Evolutionary conservation across 345 rosid genomes (phyloP).

Genomic region (Passiflora organensis): DNA sequence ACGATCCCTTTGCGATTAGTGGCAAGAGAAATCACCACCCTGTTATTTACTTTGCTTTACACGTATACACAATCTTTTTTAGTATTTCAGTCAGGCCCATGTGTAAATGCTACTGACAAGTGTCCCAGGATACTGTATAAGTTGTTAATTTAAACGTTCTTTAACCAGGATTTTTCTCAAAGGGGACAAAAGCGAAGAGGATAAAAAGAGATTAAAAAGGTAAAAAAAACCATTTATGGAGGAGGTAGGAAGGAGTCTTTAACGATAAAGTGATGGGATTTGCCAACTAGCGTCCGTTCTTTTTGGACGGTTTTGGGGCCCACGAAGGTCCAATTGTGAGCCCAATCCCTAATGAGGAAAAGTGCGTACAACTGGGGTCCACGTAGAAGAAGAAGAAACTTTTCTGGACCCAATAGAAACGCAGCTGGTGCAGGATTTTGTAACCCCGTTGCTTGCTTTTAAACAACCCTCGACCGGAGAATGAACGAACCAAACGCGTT

Average conservation of each 20-base stretch:
- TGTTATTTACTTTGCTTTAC: neutral
- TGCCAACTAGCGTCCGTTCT: constrained; percentile 5
- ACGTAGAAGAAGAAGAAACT: neutral
- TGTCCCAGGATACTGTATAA: neutral
- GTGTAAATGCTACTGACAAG: neutral
- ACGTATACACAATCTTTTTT: neutral
- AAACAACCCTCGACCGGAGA: too few relatives aligned
- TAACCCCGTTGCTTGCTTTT: too few relatives aligned
- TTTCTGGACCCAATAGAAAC: constrained; percentile 14
- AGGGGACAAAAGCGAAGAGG: constrained; percentile 1
- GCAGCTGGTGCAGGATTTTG: constrained; percentile 22
- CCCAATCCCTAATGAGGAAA: neutral
- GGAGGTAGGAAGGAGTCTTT: neutral
- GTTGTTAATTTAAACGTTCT: too few relatives aligned
- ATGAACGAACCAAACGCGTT: too few relatives aligned
- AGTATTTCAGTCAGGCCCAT: neutral
- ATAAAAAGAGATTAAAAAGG: constrained; percentile 12
- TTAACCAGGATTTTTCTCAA: neutral
- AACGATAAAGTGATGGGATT: constrained; percentile 3
- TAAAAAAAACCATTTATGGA: neutral
- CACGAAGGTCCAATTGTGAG: neutral
- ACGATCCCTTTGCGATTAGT: too few relatives aligned
- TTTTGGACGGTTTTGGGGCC: constrained; percentile 30
- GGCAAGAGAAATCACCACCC: neutral
- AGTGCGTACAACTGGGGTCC: constrained; percentile 8